Evolutionary conservation across 2,329 filamentous ascomycete genomes (phyloP), one percentile per base, ranked within the genome.

Genomic region (Incumbomyces delicatus): DNA sequence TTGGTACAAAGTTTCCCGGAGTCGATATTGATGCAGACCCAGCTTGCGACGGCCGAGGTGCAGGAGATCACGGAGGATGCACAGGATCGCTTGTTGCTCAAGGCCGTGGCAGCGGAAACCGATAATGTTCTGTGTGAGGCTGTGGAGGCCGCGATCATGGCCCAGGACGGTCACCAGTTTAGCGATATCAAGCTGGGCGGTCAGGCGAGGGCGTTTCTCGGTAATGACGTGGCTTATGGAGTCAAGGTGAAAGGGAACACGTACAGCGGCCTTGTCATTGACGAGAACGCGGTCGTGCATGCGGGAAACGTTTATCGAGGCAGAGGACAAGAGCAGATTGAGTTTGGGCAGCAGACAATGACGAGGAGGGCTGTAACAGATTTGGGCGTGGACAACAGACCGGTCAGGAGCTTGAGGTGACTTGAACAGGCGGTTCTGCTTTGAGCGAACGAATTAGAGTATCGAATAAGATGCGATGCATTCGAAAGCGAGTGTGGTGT

Each of bases 1-100:
- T 43, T 64, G 8, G 54, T 57, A 3, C 50, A 60, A 16, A 53
- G 61, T 12, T 63, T 63, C 44, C 58, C 57, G n/a, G 53, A 56
- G 32, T 42, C 46, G 41, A 46, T 57, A 36, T 46, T 48, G 40
- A 27, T 22, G 6, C 58, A 60, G 46, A 38, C 42, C 20, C 31
- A 48, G 33, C 54, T 61, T 17, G 59, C 55, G 41, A 42, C 53
- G 10, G 39, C 43, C 27, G 59, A 61, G 31, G 56, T 45, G 18
- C 29, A 31, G 14, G 42, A 45, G 18, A 7, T 45, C 16, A 37
- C 42, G 14, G 33, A 38, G 20, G 42, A 45, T 37, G 34, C 42
- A 18, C 33, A 45, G 13, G 42, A 45, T 13, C 36, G 42, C 14
- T 18, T 45, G 20, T 18, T 45, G 42, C 27, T 45, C 33, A 36